These are phyloP conservation scores for Bryoglossum gracile DNA, from an alignment of 495 filamentous ascomycete species.

Conservation along the genomic window DNA sequence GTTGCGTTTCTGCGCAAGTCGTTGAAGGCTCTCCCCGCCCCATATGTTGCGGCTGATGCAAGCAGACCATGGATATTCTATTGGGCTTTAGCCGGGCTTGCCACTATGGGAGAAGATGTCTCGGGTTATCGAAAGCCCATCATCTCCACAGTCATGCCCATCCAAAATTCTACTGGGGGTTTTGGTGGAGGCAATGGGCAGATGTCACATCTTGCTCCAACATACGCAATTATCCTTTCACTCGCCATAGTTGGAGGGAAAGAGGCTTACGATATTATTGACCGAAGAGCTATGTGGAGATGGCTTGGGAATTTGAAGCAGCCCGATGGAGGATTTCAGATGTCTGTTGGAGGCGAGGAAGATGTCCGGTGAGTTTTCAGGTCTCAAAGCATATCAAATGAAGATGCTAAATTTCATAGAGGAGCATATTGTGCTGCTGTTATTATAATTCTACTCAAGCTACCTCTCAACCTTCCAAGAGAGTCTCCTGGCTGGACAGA, in stretches of 20 bases:
- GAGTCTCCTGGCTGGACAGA: constrained; percentile 43
- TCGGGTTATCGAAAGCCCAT: constrained; percentile 59
- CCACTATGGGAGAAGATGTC: constrained; percentile 69
- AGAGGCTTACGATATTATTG: constrained; percentile 64
- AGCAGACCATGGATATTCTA: constrained; percentile 89
- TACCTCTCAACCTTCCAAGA: constrained; percentile 71
- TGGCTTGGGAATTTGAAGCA: constrained; percentile 85
- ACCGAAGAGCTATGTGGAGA: constrained; percentile 78
- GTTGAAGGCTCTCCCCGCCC: constrained; percentile 55
- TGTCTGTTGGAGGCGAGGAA: constrained; percentile 76
- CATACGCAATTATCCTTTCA: constrained; percentile 74
- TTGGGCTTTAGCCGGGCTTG: constrained; percentile 72
- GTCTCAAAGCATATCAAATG: constrained; percentile 3
- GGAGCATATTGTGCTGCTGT: constrained; percentile 87
- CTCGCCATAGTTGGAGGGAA: constrained; percentile 69
- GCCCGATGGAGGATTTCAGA: constrained; percentile 71
- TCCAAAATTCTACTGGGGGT: constrained; percentile 78
- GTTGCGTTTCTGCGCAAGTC: constrained; percentile 63
- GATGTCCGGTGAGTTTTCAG: constrained; percentile 66
- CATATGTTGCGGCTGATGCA: constrained; percentile 67
- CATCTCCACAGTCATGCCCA: constrained; percentile 60
- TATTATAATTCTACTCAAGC: constrained; percentile 70
- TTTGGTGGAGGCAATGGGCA: constrained; percentile 95
- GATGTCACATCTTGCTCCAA: constrained; percentile 76
- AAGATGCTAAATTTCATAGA: constrained; percentile 35